These are phyloP conservation scores for Calycina herbarum DNA, from an alignment of 2,329 filamentous ascomycete genomes.

Conservation along the genomic window DNA sequence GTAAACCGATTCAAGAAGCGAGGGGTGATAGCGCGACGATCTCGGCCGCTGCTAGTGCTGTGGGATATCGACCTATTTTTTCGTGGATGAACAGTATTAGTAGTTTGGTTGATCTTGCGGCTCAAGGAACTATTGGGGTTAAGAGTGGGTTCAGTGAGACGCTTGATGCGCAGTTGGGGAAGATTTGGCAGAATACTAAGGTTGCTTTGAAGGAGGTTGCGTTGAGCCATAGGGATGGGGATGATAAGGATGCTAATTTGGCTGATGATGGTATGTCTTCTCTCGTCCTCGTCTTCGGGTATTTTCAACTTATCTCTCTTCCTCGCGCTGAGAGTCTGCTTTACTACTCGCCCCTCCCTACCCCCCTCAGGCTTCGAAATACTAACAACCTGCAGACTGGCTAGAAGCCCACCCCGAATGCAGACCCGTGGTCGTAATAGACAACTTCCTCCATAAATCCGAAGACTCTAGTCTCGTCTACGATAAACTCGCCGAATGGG, in stretches of 20 bases:
- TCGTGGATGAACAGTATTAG: constrained; percentile 95
- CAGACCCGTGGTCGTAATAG: constrained; percentile 81
- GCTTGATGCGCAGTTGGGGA: constrained; percentile 81
- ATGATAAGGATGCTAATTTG: constrained; percentile 70
- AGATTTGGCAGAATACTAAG: constrained; percentile 84
- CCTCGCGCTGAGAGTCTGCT: too few species aligned
- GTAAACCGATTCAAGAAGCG: constrained; percentile 89
- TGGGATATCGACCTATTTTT: constrained; percentile 91
- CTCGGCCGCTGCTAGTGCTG: constrained; percentile 73
- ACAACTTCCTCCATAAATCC: constrained; percentile 85
- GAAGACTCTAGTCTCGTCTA: constrained; percentile 66
- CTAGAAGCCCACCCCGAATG: constrained; percentile 85
- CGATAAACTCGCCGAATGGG: constrained; percentile 86
- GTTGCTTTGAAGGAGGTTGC: constrained; percentile 77
- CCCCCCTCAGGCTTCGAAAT: background rate
- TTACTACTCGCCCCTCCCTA: too few species aligned
- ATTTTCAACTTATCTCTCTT: too few species aligned
- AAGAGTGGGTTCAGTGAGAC: constrained; percentile 95
- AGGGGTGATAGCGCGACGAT: constrained; percentile 86
- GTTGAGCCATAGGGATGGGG: constrained; percentile 66
- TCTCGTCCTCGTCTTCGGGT: background rate
- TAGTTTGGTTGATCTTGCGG: constrained; percentile 87
- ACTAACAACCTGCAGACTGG: constrained; percentile 52
- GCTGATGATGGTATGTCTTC: constrained; percentile 62
- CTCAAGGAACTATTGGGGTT: constrained; percentile 89